phyloP scores from a whole-genome alignment of 345 rosid species.

The Fremontodendron californicum region DNA sequence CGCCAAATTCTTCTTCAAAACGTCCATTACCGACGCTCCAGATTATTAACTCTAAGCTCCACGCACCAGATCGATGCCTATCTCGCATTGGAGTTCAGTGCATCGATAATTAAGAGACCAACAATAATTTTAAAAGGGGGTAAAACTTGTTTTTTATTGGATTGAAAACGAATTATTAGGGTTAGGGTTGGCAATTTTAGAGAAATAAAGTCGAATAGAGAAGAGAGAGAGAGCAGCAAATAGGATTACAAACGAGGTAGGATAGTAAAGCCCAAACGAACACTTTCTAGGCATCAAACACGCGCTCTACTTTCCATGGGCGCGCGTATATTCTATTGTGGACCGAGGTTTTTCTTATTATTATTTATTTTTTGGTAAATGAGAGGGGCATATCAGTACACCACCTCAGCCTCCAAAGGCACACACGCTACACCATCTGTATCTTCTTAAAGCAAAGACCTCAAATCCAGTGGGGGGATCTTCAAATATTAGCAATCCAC shows the following conservation, averaged over 20 bases:
- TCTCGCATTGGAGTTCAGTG: constrained; percentile 24
- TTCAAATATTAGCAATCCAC: too few species aligned
- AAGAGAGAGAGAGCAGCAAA: neutral
- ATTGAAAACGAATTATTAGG: constrained; percentile 22
- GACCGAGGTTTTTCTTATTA: too few species aligned
- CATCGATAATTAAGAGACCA: neutral
- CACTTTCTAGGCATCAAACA: neutral
- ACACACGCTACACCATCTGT: too few species aligned
- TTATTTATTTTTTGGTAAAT: too few species aligned
- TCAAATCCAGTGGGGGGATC: too few species aligned
- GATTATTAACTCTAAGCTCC: constrained; percentile 27
- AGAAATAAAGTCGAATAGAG: neutral
- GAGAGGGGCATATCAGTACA: too few species aligned
- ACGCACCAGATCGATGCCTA: constrained; percentile 22
- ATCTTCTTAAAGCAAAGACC: too few species aligned
- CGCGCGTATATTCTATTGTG: too few species aligned
- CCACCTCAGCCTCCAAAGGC: too few species aligned
- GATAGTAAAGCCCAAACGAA: neutral
- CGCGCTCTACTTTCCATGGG: neutral
- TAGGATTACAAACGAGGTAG: neutral
- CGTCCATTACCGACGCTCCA: constrained; percentile 41
- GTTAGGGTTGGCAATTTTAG: constrained; percentile 34
- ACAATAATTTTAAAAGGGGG: neutral
- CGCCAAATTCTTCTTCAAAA: constrained; percentile 36
- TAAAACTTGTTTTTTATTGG: neutral